These are phyloP conservation scores for Lycium ferocissimum DNA, from an alignment of 257 asterid genomes.

Conservation along the genomic window DNA sequence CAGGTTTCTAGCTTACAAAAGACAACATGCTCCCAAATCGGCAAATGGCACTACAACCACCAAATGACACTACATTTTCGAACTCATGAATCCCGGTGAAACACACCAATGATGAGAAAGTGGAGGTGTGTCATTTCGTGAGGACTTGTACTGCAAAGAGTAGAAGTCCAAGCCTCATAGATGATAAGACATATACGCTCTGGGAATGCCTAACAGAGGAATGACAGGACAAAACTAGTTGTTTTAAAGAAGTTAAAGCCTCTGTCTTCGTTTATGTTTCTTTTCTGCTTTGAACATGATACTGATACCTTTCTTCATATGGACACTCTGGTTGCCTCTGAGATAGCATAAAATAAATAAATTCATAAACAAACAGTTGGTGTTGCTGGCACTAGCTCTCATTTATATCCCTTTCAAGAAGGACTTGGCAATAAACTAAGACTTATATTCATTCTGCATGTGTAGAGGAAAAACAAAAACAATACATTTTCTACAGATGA, in stretches of 20 bases:
- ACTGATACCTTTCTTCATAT: constrained; percentile 14
- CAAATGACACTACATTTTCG: background rate
- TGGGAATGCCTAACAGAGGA: background rate
- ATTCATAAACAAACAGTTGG: background rate
- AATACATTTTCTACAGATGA: constrained; percentile 4
- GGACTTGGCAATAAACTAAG: constrained; percentile 9
- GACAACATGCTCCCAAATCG: constrained; percentile 10
- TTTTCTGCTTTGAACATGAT: background rate
- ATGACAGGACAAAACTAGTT: constrained; percentile 3
- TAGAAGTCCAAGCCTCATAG: constrained; percentile 22
- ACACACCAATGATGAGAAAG: constrained; percentile 14
- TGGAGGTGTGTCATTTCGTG: constrained; percentile 5
- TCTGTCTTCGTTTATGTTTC: background rate
- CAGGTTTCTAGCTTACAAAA: background rate
- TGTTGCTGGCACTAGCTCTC: constrained; percentile 9
- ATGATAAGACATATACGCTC: background rate
- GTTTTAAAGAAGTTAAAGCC: background rate
- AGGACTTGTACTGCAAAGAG: constrained; percentile 17
- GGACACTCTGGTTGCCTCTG: background rate
- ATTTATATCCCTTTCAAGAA: background rate
- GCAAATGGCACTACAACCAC: constrained; percentile 24
- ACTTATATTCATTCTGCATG: background rate
- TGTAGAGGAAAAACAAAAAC: background rate
- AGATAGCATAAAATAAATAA: background rate
- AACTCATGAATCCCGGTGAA: background rate